phyloP scores from a whole-genome alignment of 805 yeast genomes.

The Candida ipomoeae region DNA sequence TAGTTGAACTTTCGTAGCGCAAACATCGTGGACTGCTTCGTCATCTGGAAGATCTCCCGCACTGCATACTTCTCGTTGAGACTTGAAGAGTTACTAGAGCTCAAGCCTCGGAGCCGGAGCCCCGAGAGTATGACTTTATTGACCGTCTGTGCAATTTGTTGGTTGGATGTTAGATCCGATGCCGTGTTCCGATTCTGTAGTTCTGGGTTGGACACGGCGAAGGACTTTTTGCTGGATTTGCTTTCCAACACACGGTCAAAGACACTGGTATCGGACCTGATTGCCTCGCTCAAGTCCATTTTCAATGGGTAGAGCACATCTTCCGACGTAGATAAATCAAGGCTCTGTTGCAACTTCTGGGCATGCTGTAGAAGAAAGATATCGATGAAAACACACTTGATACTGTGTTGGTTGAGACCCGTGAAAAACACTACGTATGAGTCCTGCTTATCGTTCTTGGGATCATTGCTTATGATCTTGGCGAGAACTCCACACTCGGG shows the following conservation, averaged over 20 bases:
- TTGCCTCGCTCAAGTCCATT: not conserved
- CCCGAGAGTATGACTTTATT: conserved; percentile 38
- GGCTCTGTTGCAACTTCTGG: not conserved
- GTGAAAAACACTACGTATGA: conserved; percentile 24
- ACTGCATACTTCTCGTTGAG: conserved; percentile 33
- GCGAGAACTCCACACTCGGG: conserved; percentile 10
- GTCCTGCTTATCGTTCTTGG: conserved; percentile 5
- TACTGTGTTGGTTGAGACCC: conserved; percentile 11
- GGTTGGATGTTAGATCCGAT: conserved; percentile 22
- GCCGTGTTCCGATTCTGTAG: conserved; percentile 6
- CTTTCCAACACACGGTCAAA: conserved; percentile 35
- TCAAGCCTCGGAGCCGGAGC: conserved; percentile 37
- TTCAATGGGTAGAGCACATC: conserved; percentile 7
- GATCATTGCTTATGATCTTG: not conserved
- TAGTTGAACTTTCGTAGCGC: conserved; percentile 36
- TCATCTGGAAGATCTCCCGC: conserved; percentile 41
- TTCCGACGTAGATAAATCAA: not conserved
- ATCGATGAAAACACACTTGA: conserved; percentile 20
- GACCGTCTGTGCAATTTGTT: conserved; percentile 31
- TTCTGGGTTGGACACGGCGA: conserved; percentile 5
- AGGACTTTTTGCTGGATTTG: conserved; percentile 19
- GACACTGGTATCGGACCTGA: conserved; percentile 20
- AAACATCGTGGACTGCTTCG: conserved; percentile 35
- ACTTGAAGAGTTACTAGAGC: conserved; percentile 19
- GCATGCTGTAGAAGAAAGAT: conserved; percentile 16